These are phyloP conservation scores for Termitomyces sp. DNA, from an alignment of 768 basidiomycete genomes.

Conservation along the genomic window DNA sequence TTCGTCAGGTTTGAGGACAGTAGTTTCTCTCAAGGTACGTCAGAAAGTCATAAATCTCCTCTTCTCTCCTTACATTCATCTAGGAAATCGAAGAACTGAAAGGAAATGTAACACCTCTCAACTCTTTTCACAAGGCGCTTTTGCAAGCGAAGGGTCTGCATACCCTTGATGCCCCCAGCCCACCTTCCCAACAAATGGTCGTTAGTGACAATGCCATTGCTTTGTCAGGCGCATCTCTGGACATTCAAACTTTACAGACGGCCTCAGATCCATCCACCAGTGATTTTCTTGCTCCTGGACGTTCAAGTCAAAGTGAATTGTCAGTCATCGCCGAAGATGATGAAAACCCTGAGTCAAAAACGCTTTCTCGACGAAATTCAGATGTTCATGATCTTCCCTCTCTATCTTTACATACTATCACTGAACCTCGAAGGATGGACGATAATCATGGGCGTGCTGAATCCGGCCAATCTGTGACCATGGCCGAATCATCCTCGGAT, in stretches of 20 bases:
- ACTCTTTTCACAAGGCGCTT: slow-evolving; percentile 45
- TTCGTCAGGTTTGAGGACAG: slow-evolving; percentile 42
- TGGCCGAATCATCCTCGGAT: slow-evolving; percentile 29
- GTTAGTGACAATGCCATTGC: background rate
- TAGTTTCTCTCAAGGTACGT: slow-evolving; percentile 44
- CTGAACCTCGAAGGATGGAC: background rate
- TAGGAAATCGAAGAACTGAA: slow-evolving; percentile 33
- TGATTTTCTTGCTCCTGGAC: slow-evolving; percentile 7
- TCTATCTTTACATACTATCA: background rate
- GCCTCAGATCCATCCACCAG: background rate
- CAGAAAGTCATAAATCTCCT: background rate
- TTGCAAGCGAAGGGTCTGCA: slow-evolving; percentile 26
- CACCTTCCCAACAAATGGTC: background rate
- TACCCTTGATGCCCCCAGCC: background rate
- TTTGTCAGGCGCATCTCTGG: background rate
- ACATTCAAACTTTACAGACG: background rate
- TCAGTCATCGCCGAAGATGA: slow-evolving; percentile 76
- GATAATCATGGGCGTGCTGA: background rate
- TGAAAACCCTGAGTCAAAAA: slow-evolving; percentile 45
- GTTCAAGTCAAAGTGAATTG: slow-evolving; percentile 40
- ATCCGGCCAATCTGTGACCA: slow-evolving; percentile 1
- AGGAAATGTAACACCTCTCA: slow-evolving; percentile 40
- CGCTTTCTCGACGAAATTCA: background rate
- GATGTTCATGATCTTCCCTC: background rate
- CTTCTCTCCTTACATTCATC: background rate